phyloP scores from a whole-genome alignment of 1,284 basidiomycete species.

The Lentinus polychrous region DNA sequence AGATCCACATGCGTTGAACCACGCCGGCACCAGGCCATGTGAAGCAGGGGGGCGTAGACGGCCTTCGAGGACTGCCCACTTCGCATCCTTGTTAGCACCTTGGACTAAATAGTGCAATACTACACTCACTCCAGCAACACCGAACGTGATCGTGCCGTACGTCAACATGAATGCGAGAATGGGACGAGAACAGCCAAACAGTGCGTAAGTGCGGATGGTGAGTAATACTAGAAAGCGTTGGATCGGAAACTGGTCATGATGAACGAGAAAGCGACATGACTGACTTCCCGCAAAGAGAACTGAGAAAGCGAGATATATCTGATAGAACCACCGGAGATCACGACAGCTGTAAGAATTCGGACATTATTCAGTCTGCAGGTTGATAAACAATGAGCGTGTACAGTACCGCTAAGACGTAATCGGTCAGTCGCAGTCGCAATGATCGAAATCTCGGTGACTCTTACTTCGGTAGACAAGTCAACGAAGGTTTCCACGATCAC shows the following conservation, averaged over 20 bases:
- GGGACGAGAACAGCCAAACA: background rate
- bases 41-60: background rate
- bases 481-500: slow-evolving; percentile 21
- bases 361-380: background rate
- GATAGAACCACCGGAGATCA: background rate
- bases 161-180: background rate
- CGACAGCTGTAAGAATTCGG: background rate
- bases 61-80: background rate
- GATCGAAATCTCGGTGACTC: background rate
- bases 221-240: background rate
- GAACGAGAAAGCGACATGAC: background rate
- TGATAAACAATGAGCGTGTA: too few relatives aligned
- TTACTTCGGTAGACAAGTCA: background rate
- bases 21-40: background rate
- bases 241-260: too few relatives aligned
- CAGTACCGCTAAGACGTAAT: too few relatives aligned
- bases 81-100: background rate
- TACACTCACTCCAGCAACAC: background rate
- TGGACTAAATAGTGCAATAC: background rate
- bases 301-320: background rate
- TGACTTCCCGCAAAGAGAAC: background rate
- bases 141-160: background rate
- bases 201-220: background rate
- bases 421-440: too few relatives aligned
- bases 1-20: background rate